Evolutionary conservation across 495 filamentous ascomycete genomes (phyloP).

Genomic region (Xylaria venustula): DNA sequence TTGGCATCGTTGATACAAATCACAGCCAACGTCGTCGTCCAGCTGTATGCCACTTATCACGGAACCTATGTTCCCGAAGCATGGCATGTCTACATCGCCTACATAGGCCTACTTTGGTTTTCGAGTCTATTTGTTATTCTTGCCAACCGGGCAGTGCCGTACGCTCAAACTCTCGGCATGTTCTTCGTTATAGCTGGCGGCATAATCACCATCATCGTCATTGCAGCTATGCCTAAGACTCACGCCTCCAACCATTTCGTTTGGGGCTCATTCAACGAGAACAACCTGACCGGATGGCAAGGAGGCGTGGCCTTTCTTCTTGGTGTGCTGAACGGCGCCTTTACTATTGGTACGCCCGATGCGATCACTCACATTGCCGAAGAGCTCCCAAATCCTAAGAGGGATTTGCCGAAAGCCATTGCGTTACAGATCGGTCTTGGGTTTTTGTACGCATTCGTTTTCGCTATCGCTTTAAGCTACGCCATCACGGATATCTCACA

Average conservation of each 20-base stretch:
- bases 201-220: constrained; percentile 70
- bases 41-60: constrained; percentile 70
- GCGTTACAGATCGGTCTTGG: constrained; percentile 58
- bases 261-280: constrained; percentile 50
- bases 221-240: constrained; percentile 67
- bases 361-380: constrained; percentile 76
- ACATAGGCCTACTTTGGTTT: constrained; percentile 66
- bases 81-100: constrained; percentile 77
- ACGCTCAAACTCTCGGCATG: constrained; percentile 64
- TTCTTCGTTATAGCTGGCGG: constrained; percentile 69
- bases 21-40: constrained; percentile 63
- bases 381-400: constrained; percentile 67
- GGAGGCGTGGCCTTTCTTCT: constrained; percentile 75
- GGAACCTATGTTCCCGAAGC: constrained; percentile 54
- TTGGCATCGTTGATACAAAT: constrained; percentile 67
- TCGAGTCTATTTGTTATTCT: constrained; percentile 65
- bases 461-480: constrained; percentile 73
- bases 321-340: constrained; percentile 85
- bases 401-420: constrained; percentile 64
- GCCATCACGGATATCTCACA: constrained; percentile 62
- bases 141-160: constrained; percentile 64
- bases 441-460: constrained; percentile 68
- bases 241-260: constrained; percentile 60
- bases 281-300: constrained; percentile 66
- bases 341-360: constrained; percentile 79